Evolutionary conservation across 768 basidiomycete genomes (phyloP).

Genomic region (Tylopilus intermedius): DNA sequence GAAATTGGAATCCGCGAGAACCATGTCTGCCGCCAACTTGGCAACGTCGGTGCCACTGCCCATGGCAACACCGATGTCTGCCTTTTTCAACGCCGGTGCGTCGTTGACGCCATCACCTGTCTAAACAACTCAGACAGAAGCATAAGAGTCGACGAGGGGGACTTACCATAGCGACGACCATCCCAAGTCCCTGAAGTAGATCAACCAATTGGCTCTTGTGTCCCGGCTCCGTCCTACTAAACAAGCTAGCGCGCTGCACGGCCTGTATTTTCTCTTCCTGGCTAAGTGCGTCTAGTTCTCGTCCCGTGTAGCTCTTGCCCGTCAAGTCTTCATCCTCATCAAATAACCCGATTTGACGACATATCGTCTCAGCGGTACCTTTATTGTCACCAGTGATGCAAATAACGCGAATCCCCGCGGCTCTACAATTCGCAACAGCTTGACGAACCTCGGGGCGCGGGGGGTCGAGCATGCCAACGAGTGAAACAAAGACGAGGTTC

Average conservation of each 20-base stretch:
- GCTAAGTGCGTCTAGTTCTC: conserved; percentile 79
- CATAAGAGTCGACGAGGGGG: conserved; percentile 7
- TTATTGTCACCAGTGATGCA: conserved; percentile 99
- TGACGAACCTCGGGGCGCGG: conserved; percentile 88
- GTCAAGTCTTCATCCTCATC: conserved; percentile 77
- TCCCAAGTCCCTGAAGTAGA: conserved; percentile 81
- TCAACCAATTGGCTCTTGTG: conserved; percentile 96
- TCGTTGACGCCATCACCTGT: conserved; percentile 98
- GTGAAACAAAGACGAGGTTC: conserved; percentile 87
- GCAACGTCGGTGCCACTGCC: conserved; percentile 98
- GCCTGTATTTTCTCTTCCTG: conserved; percentile 80
- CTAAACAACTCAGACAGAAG: conserved; percentile 33
- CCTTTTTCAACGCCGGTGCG: conserved; percentile 93
- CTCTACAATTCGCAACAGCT: conserved; percentile 85
- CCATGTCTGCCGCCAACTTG: conserved; percentile 97
- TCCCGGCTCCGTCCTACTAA: conserved; percentile 89
- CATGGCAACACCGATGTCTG: conserved; percentile 98
- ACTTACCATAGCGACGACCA: conserved; percentile 92
- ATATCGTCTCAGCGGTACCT: conserved; percentile 96
- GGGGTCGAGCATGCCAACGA: conserved; percentile 97
- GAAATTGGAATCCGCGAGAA: conserved; percentile 95
- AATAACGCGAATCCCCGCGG: conserved; percentile 92
- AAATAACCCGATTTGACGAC: conserved; percentile 93
- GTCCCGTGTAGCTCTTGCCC: conserved; percentile 95
- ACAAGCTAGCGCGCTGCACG: conserved; percentile 84